Evolutionary conservation across 2,329 filamentous ascomycete species (phyloP).

Genomic region (Diplodia sapinea): DNA sequence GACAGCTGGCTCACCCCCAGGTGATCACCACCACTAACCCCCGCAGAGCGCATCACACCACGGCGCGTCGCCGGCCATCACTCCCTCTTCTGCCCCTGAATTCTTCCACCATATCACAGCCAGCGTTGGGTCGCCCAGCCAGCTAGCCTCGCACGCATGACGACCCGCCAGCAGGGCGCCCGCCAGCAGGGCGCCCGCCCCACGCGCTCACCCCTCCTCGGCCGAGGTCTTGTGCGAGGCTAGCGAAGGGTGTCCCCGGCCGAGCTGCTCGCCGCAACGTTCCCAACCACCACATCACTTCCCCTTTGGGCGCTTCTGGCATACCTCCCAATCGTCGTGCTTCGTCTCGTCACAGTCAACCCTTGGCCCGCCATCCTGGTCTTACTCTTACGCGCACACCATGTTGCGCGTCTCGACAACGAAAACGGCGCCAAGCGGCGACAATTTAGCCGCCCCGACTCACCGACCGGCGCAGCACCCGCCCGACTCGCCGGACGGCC

Average conservation of each 20-base stretch:
- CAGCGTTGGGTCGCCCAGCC: not conserved
- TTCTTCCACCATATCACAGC: conserved; percentile 1
- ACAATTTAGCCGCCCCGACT: conserved; percentile 7
- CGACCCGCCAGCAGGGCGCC: not conserved
- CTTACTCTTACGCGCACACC: not conserved
- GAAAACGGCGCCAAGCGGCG: not conserved
- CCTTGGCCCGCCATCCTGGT: not conserved
- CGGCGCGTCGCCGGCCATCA: not conserved
- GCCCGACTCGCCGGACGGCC: conserved; percentile 4
- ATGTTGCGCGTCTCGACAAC: not conserved
- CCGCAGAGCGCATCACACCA: not conserved
- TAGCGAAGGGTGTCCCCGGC: not conserved
- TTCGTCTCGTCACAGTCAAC: not conserved
- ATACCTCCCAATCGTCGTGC: not conserved
- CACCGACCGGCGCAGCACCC: conserved; percentile 5
- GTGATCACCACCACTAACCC: not conserved
- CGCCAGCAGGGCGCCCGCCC: too few species aligned
- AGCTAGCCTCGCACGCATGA: conserved; percentile 9
- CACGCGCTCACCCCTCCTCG: conserved; percentile 4
- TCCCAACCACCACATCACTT: conserved; percentile 19
- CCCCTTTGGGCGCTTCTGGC: conserved; percentile 7
- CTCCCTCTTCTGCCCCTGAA: not conserved
- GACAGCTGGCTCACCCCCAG: conserved; percentile 3
- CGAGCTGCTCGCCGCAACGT: conserved; percentile 1
- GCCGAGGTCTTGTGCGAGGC: conserved; percentile 14